Evolutionary conservation across 1,284 basidiomycete genomes (phyloP).

Genomic region (Cystobasidium sp.): DNA sequence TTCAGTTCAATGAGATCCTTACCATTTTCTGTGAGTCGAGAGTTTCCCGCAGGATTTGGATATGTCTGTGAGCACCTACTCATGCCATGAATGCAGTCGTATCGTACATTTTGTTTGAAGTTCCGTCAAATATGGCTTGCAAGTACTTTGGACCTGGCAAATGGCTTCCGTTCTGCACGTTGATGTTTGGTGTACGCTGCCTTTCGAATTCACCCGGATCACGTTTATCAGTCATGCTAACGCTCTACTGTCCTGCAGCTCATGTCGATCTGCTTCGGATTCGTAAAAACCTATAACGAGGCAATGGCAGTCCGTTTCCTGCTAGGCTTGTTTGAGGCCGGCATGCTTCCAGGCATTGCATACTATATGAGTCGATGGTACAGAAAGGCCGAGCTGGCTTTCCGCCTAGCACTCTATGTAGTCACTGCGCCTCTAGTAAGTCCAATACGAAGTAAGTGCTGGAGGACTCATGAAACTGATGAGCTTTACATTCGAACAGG

Average conservation of each 20-base stretch:
- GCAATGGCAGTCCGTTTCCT: conserved; percentile 22
- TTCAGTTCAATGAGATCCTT: conserved; percentile 56
- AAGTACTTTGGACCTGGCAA: conserved; percentile 63
- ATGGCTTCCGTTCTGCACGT: conserved; percentile 52
- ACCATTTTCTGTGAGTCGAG: conserved; percentile 45
- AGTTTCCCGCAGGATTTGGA: background rate
- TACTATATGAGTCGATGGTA: conserved; percentile 57
- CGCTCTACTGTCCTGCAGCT: background rate
- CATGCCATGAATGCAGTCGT: conserved; percentile 52
- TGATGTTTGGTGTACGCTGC: conserved; percentile 47
- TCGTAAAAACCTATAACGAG: background rate
- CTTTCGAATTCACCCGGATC: background rate
- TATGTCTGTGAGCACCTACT: too few species aligned
- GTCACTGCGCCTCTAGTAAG: conserved; percentile 50
- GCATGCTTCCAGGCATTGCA: conserved; percentile 53
- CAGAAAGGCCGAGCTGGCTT: conserved; percentile 54
- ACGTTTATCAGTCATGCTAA: background rate
- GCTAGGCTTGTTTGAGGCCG: conserved; percentile 44
- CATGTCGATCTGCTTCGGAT: conserved; percentile 14
- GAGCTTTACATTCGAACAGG: background rate
- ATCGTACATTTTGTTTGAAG: conserved; percentile 65
- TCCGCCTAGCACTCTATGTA: conserved; percentile 51
- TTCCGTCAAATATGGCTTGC: conserved; percentile 66
- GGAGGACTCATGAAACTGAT: conserved; percentile 50
- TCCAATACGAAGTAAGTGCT: conserved; percentile 53